Percentiles rank a stretch among this genome's conserved stretches.
phyloP scores from a whole-genome alignment of 176 grass and related monocot species.

The Raddia distichophylla region DNA sequence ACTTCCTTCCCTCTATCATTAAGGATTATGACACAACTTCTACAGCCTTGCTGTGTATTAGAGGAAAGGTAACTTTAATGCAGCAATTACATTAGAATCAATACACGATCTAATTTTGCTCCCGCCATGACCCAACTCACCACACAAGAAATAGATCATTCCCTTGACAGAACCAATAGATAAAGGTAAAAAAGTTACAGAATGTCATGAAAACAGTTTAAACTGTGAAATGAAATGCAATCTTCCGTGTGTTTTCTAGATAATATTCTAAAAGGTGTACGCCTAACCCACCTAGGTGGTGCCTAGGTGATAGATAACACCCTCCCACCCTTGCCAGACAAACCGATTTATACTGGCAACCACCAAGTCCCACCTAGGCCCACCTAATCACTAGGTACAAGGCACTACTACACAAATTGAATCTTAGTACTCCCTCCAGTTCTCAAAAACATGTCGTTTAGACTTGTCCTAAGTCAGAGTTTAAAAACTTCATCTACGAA shows the following conservation, averaged over 20 bases:
- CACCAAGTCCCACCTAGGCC: no score
- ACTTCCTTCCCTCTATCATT: background rate
- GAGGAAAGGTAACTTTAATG: background rate
- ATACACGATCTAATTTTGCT: conserved; percentile 7
- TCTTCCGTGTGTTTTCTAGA: background rate
- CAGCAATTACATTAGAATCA: background rate
- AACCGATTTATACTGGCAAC: no score
- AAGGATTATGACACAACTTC: background rate
- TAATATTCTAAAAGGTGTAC: no score
- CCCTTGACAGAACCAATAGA: conserved; percentile 7
- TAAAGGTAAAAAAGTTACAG: background rate
- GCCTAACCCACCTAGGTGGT: no score
- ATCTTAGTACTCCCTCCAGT: no score
- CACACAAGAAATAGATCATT: background rate
- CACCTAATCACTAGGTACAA: no score
- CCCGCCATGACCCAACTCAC: background rate
- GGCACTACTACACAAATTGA: background rate
- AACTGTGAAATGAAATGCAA: background rate
- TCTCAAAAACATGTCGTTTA: no score
- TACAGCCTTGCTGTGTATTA: conserved; percentile 1
- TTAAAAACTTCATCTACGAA: no score
- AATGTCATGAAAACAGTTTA: background rate
- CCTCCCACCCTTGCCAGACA: no score
- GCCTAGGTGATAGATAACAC: no score
- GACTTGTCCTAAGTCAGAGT: no score